phyloP scores from a whole-genome alignment of 2,329 filamentous ascomycete genomes.

The Aspergillus pseudoglaucus region DNA sequence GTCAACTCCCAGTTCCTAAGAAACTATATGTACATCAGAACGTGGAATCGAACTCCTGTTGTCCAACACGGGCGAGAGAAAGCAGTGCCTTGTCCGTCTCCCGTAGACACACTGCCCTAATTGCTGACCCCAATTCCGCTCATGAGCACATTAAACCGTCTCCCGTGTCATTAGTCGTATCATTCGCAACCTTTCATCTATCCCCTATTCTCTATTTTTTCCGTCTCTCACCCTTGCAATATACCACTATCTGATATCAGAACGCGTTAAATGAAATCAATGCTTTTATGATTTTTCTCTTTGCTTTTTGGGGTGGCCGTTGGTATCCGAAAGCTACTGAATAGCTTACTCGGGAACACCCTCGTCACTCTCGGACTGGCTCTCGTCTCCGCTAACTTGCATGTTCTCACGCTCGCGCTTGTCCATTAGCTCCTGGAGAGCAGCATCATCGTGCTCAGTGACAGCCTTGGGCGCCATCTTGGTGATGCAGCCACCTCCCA shows the following conservation, averaged over 20 bases:
- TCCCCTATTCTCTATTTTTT: slow-evolving; percentile 14
- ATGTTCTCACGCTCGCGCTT: slow-evolving; percentile 97
- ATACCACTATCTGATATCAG: neutral
- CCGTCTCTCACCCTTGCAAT: neutral
- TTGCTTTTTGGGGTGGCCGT: neutral
- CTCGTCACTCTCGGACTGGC: slow-evolving; percentile 90
- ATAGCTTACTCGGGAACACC: slow-evolving; percentile 53
- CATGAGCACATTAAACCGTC: slow-evolving; percentile 18
- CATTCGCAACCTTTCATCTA: slow-evolving; percentile 11
- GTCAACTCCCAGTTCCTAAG: slow-evolving; percentile 11
- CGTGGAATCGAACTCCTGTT: slow-evolving; percentile 17
- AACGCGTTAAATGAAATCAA: neutral
- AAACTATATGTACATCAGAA: slow-evolving; percentile 34
- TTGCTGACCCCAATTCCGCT: slow-evolving; percentile 10
- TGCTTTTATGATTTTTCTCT: neutral
- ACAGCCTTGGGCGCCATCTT: slow-evolving; percentile 99
- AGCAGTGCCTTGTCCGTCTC: slow-evolving; percentile 1
- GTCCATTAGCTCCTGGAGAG: slow-evolving; percentile 97
- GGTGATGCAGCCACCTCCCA: slow-evolving; percentile 74
- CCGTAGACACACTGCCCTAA: slow-evolving; percentile 6
- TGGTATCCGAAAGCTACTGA: neutral
- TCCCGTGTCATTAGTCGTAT: slow-evolving; percentile 22
- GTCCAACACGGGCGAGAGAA: slow-evolving; percentile 8
- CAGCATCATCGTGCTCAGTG: slow-evolving; percentile 95
- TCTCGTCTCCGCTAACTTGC: slow-evolving; percentile 96